These are phyloP conservation scores for Hypoxylon trugodes DNA, from an alignment of 495 filamentous ascomycete species.

Conservation along the genomic window DNA sequence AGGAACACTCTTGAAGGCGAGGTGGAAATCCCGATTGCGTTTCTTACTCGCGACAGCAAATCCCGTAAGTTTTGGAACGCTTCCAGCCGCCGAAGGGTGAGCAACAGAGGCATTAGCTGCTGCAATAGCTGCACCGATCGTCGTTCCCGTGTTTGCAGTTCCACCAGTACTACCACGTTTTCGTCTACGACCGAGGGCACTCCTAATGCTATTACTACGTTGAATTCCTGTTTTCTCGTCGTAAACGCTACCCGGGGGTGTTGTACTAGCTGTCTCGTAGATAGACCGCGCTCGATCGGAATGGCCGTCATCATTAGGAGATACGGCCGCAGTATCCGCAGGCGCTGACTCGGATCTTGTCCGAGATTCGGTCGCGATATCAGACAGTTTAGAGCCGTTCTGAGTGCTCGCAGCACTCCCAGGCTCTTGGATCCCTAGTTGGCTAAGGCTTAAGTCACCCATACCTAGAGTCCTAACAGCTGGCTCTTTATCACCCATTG, in stretches of 20 bases:
- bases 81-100: constrained; percentile 63
- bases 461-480: constrained; percentile 90
- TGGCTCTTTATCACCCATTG: constrained; percentile 67
- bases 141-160: constrained; percentile 47
- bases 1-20: constrained; percentile 91
- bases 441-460: constrained; percentile 86
- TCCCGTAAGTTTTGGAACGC: constrained; percentile 81
- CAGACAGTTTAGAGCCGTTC: constrained; percentile 52
- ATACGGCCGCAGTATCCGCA: constrained; percentile 38
- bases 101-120: constrained; percentile 71
- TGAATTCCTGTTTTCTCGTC: constrained; percentile 73
- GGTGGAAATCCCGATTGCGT: constrained; percentile 94
- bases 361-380: constrained; percentile 47
- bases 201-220: constrained; percentile 83
- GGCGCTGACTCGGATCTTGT: constrained; percentile 57
- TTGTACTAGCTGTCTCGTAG: constrained; percentile 60
- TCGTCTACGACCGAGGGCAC: constrained; percentile 72
- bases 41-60: constrained; percentile 97
- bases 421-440: constrained; percentile 73
- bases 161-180: constrained; percentile 82
- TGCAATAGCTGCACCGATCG: constrained; percentile 74
- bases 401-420: constrained; percentile 53
- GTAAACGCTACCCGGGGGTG: constrained; percentile 70
- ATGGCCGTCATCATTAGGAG: constrained; percentile 32
- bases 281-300: constrained; percentile 54